Percentiles rank a stretch among this genome's conserved stretches.
Conservation (phyloP, 257 asterid species). For the Ligustrum vulgare region DNA sequence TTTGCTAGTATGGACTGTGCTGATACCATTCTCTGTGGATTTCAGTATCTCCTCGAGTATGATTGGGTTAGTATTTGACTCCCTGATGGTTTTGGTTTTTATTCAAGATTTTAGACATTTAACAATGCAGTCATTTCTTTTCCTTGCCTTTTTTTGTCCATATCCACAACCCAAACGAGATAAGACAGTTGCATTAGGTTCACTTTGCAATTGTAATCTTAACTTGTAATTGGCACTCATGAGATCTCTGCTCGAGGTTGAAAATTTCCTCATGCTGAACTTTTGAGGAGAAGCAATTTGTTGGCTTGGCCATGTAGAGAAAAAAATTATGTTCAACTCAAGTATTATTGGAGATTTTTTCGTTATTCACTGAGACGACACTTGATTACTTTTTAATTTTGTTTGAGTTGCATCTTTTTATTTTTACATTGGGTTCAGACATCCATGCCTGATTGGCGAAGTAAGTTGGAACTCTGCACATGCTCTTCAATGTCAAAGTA, state of each 20-base stretch:
- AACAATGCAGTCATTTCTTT: background rate
- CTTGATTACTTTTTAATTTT: background rate
- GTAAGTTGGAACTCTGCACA: background rate
- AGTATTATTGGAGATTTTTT: background rate
- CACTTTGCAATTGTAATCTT: background rate
- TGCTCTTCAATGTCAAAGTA: background rate
- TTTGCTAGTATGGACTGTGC: constrained; percentile 92
- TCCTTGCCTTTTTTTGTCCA: background rate
- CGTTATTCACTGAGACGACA: background rate
- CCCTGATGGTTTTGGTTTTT: constrained; percentile 9
- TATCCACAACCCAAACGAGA: background rate
- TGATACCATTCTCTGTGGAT: constrained; percentile 68
- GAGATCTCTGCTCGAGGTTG: background rate
- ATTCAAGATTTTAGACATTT: background rate
- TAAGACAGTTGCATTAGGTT: background rate
- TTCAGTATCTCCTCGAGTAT: constrained; percentile 71
- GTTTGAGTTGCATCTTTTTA: no score
- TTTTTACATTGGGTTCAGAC: background rate
- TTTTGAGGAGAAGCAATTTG: background rate
- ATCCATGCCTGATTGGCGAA: background rate
- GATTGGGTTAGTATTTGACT: constrained; percentile 63
- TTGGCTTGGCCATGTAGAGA: background rate
- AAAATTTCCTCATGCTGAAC: background rate
- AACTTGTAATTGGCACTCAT: background rate
- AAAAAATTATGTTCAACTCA: background rate